Percentiles rank a stretch among this genome's conserved stretches.
These are phyloP conservation scores for Epichloe sibirici DNA, from an alignment of 2,329 filamentous ascomycete genomes.

Conservation along the genomic window DNA sequence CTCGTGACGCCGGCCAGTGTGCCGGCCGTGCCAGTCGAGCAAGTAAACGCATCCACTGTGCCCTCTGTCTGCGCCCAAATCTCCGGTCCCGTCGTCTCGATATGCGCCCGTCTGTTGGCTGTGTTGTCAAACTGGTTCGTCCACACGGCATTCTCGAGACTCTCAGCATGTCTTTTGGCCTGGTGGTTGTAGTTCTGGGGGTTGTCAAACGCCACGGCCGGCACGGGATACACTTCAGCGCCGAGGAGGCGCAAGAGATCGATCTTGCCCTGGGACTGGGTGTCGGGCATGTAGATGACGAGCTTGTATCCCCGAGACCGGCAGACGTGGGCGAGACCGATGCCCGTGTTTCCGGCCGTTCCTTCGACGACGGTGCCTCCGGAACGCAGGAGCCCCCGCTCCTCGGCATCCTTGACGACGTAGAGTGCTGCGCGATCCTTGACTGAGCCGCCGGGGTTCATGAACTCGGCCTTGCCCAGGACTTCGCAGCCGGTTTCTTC, in stretches of 20 bases:
- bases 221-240: slow-evolving; percentile 91
- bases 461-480: slow-evolving; percentile 95
- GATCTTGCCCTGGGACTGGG: slow-evolving; percentile 95
- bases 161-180: slow-evolving; percentile 78
- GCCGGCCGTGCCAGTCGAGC: slow-evolving; percentile 84
- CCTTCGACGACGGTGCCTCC: slow-evolving; percentile 95
- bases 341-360: slow-evolving; percentile 95
- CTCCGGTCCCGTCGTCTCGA: slow-evolving; percentile 94
- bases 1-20: slow-evolving; percentile 82
- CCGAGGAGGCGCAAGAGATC: slow-evolving; percentile 83
- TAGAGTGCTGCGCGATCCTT: slow-evolving; percentile 95
- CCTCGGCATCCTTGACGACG: slow-evolving; percentile 87
- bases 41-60: slow-evolving; percentile 85
- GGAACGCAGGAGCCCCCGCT: slow-evolving; percentile 65
- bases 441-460: slow-evolving; percentile 91
- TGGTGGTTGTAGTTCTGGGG: slow-evolving; percentile 98
- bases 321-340: slow-evolving; percentile 94
- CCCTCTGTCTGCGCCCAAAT: slow-evolving; percentile 90
- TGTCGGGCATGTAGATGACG: slow-evolving; percentile 99
- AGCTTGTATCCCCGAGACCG: slow-evolving; percentile 83
- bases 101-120: slow-evolving; percentile 85
- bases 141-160: slow-evolving; percentile 82
- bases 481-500: slow-evolving; percentile 87
- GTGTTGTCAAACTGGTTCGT: slow-evolving; percentile 98
- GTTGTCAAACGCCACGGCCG: slow-evolving; percentile 90